These are phyloP conservation scores for Phyllosticta citribraziliensis DNA, from an alignment of 2,329 filamentous ascomycete genomes.

Conservation along the genomic window DNA sequence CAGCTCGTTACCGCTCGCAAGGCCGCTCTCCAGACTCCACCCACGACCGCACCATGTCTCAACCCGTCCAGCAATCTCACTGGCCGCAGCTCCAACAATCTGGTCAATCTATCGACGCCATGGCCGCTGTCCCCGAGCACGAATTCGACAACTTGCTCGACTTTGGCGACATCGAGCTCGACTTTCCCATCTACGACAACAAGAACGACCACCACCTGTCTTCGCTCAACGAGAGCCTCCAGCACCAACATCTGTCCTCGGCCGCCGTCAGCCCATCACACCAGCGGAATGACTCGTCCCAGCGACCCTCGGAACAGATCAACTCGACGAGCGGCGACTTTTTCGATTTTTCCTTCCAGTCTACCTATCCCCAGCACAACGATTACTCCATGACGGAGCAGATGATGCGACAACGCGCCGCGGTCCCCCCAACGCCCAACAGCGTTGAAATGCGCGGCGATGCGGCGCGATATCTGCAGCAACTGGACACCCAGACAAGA, in stretches of 20 bases:
- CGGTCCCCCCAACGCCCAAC: slow-evolving; percentile 67
- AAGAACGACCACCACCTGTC: slow-evolving; percentile 19
- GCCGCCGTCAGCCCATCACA: slow-evolving; percentile 22
- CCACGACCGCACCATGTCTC: slow-evolving; percentile 4
- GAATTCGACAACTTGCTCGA: slow-evolving; percentile 37
- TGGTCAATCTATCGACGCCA: slow-evolving; percentile 26
- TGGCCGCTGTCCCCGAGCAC: slow-evolving; percentile 30
- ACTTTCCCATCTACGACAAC: slow-evolving; percentile 21
- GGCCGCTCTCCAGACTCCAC: not conserved
- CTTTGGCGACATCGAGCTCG: slow-evolving; percentile 24
- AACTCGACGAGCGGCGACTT: slow-evolving; percentile 18
- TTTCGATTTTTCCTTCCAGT: slow-evolving; percentile 20
- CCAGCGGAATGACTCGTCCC: slow-evolving; percentile 21
- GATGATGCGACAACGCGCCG: slow-evolving; percentile 14
- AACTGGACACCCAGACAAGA: slow-evolving; percentile 46
- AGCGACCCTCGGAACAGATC: slow-evolving; percentile 15
- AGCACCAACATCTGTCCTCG: slow-evolving; percentile 8
- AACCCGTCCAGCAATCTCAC: slow-evolving; percentile 20
- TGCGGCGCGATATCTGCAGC: slow-evolving; percentile 46
- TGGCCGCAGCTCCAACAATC: slow-evolving; percentile 28
- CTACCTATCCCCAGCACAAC: slow-evolving; percentile 5
- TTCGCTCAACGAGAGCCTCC: slow-evolving; percentile 23
- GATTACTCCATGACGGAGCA: slow-evolving; percentile 12
- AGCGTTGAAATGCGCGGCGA: slow-evolving; percentile 65
- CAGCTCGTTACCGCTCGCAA: not conserved